phyloP scores from a whole-genome alignment of 306 rosid species.

The Elaeagnus macrophylla region DNA sequence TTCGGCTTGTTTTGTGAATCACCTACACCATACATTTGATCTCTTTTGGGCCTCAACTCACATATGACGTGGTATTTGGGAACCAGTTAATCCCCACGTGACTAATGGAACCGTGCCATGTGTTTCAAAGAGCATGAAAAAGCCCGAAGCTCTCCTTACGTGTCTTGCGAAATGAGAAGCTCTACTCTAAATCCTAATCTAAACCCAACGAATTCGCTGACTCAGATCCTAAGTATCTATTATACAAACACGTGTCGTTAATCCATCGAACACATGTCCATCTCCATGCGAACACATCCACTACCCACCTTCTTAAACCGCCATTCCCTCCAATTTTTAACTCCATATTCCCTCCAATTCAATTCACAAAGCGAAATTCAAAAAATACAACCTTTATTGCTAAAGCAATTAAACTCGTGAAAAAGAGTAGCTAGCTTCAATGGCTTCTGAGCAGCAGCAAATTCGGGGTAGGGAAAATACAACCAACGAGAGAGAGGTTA shows the following conservation, averaged over 20 bases:
- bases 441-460: slow-evolving; percentile 50
- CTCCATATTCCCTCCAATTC: neutral
- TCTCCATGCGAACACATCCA: slow-evolving; percentile 36
- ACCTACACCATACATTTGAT: too few relatives aligned
- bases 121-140: too few relatives aligned
- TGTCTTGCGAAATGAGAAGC: slow-evolving; percentile 5
- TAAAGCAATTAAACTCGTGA: neutral
- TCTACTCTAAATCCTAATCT: slow-evolving; percentile 1
- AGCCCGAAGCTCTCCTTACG: slow-evolving; percentile 10
- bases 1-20: too few relatives aligned
- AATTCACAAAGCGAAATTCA: slow-evolving; percentile 1
- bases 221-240: slow-evolving; percentile 12
- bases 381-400: neutral
- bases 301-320: slow-evolving; percentile 23
- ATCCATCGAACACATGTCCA: slow-evolving; percentile 28
- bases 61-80: too few relatives aligned
- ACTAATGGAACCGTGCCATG: too few relatives aligned
- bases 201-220: slow-evolving; percentile 6
- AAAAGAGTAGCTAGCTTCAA: neutral
- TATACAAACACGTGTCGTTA: slow-evolving; percentile 34
- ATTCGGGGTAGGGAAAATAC: slow-evolving; percentile 31
- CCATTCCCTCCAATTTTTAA: slow-evolving; percentile 11
- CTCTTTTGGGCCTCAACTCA: too few relatives aligned
- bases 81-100: too few relatives aligned
- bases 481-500: slow-evolving; percentile 30